Evolutionary conservation across 2,329 filamentous ascomycete species (phyloP).

Genomic region (Colletotrichum destructivum): DNA sequence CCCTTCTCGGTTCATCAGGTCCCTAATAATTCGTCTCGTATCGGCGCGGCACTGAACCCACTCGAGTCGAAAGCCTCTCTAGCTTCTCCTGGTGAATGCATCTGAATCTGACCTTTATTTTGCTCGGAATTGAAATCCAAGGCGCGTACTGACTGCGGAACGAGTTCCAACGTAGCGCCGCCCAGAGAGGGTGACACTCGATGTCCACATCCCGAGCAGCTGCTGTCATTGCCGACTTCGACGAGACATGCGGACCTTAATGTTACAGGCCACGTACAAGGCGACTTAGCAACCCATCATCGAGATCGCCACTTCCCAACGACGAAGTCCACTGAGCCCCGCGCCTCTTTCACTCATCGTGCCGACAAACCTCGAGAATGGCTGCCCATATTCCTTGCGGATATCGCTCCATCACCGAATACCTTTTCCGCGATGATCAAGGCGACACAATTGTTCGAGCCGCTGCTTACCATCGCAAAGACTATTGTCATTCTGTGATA

Average conservation of each 20-base stretch:
- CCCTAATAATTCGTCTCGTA: too few species aligned
- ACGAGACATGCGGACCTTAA: slow-evolving; percentile 11
- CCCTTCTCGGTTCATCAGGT: too few species aligned
- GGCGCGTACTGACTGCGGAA: background rate
- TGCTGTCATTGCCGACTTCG: slow-evolving; percentile 3
- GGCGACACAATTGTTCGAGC: slow-evolving; percentile 49
- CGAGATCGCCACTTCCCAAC: slow-evolving; percentile 4
- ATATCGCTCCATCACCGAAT: slow-evolving; percentile 44
- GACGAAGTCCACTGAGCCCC: background rate
- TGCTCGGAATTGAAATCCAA: background rate
- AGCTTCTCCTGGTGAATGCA: too few species aligned
- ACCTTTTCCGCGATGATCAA: slow-evolving; percentile 46
- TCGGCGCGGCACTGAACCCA: too few species aligned
- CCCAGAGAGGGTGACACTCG: slow-evolving; percentile 38
- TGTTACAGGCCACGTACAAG: background rate
- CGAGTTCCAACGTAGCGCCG: background rate
- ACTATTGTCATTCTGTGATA: slow-evolving; percentile 49
- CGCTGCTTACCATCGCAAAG: slow-evolving; percentile 50
- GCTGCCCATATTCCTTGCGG: slow-evolving; percentile 56
- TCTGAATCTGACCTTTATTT: background rate
- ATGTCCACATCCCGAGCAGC: slow-evolving; percentile 52
- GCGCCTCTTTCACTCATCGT: background rate
- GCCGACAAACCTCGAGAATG: slow-evolving; percentile 12
- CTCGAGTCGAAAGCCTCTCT: too few species aligned
- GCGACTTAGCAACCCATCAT: slow-evolving; percentile 18